Conservation (phyloP, 2,329 filamentous ascomycete genomes). For the Colletotrichum lentis region DNA sequence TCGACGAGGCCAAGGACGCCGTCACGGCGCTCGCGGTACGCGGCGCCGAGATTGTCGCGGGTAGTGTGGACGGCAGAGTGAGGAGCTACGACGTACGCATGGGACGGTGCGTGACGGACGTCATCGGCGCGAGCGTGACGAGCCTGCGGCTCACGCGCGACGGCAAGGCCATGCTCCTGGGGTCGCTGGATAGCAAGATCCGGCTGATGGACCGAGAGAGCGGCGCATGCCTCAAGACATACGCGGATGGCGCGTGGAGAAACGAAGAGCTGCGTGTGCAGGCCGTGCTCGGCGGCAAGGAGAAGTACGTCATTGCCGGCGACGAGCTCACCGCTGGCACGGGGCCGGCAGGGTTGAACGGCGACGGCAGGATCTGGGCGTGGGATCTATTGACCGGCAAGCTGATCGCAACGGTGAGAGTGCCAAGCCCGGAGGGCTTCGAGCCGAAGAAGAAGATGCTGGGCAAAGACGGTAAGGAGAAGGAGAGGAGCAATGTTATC, state of each 20-base stretch:
- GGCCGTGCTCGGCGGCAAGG: slow-evolving; percentile 76
- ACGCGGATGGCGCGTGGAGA: slow-evolving; percentile 63
- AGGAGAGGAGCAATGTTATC: slow-evolving; percentile 66
- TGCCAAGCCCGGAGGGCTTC: slow-evolving; percentile 61
- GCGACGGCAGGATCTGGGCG: slow-evolving; percentile 72
- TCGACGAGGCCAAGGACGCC: slow-evolving; percentile 77
- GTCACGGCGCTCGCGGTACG: slow-evolving; percentile 61
- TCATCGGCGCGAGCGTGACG: slow-evolving; percentile 76
- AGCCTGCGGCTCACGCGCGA: slow-evolving; percentile 76
- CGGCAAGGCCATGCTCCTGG: slow-evolving; percentile 77
- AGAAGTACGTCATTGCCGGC: slow-evolving; percentile 81
- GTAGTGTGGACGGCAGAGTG: slow-evolving; percentile 85
- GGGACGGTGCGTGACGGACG: slow-evolving; percentile 75
- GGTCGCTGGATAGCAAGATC: slow-evolving; percentile 77
- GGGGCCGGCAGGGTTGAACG: slow-evolving; percentile 41
- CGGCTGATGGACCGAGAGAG: slow-evolving; percentile 81
- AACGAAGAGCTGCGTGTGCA: slow-evolving; percentile 80
- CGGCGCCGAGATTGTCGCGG: slow-evolving; percentile 70
- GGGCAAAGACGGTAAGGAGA: slow-evolving; percentile 68
- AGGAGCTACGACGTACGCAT: slow-evolving; percentile 83
- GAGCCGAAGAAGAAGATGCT: slow-evolving; percentile 61
- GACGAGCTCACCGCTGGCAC: slow-evolving; percentile 67
- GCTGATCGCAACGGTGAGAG: slow-evolving; percentile 67
- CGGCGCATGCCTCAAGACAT: slow-evolving; percentile 77
- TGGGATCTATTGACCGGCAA: slow-evolving; percentile 87